These are phyloP conservation scores for Podila clonocystis DNA, from an alignment of 192 early-diverging fungal species.

Conservation along the genomic window DNA sequence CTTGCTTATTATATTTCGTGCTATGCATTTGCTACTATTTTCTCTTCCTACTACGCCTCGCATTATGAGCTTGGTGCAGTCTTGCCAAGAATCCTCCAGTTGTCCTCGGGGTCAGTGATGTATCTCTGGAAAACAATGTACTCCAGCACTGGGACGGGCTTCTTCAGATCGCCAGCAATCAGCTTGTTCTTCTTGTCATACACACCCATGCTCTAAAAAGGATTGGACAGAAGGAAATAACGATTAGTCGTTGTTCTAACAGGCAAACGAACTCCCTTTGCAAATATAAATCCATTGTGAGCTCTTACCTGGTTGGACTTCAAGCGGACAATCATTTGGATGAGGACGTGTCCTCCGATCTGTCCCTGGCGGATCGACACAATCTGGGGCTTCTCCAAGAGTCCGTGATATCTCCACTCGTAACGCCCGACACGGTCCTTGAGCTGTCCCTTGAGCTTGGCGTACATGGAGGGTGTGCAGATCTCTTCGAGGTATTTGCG, in stretches of 20 bases:
- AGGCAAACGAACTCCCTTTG: not conserved
- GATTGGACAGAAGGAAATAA: not conserved
- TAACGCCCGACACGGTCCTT: conserved; percentile 61
- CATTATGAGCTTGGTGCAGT: conserved; percentile 42
- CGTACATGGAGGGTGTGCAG: conserved; percentile 68
- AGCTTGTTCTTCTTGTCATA: conserved; percentile 59
- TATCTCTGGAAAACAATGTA: conserved; percentile 77
- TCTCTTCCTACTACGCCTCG: not conserved
- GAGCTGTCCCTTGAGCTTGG: conserved; percentile 69
- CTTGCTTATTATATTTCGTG: not conserved
- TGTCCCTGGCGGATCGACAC: conserved; percentile 67
- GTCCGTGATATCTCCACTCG: conserved; percentile 70
- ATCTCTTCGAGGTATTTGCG: conserved; percentile 62
- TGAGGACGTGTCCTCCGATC: conserved; percentile 59
- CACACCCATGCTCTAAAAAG: conserved; percentile 58
- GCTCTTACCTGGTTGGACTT: conserved; percentile 68
- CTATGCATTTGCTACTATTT: not conserved
- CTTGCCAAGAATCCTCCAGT: conserved; percentile 76
- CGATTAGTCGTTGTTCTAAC: not conserved
- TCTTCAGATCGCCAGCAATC: conserved; percentile 60
- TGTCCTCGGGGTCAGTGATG: conserved; percentile 64
- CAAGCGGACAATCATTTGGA: conserved; percentile 73
- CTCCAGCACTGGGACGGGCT: conserved; percentile 66
- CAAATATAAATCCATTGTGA: not conserved
- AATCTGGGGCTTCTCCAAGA: conserved; percentile 63